These are phyloP conservation scores for Ulmus americana DNA, from an alignment of 331 rosid genomes.

Conservation along the genomic window DNA sequence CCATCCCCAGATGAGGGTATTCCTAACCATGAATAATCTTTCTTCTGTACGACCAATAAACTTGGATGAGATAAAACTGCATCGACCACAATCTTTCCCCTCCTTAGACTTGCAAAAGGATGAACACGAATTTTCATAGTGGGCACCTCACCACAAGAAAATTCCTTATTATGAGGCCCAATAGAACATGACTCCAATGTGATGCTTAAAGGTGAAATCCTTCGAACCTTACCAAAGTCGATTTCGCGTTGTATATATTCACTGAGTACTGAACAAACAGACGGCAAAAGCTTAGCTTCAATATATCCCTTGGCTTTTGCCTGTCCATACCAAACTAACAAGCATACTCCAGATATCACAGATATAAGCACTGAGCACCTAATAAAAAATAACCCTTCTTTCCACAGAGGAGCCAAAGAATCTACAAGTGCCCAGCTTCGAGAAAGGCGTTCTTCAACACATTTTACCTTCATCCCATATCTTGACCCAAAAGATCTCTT, in stretches of 20 bases:
- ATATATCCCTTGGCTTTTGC: constrained; percentile 57
- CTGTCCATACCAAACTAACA: constrained; percentile 74
- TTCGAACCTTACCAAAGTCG: constrained; percentile 68
- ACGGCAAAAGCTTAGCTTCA: constrained; percentile 65
- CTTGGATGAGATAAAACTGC: constrained; percentile 68
- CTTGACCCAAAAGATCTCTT: constrained; percentile 38
- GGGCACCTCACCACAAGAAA: constrained; percentile 82
- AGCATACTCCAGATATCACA: constrained; percentile 64
- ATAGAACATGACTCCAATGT: constrained; percentile 75
- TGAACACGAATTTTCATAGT: constrained; percentile 54
- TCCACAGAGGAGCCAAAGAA: constrained; percentile 48
- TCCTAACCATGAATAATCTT: constrained; percentile 85
- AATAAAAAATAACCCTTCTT: constrained; percentile 60
- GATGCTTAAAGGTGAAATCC: constrained; percentile 75
- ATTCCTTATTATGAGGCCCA: constrained; percentile 72
- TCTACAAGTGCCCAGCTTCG: constrained; percentile 41
- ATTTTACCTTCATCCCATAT: constrained; percentile 47
- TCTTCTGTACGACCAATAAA: constrained; percentile 67
- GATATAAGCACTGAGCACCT: constrained; percentile 64
- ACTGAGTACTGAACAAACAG: constrained; percentile 67
- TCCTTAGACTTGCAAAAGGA: constrained; percentile 79
- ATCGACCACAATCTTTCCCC: constrained; percentile 83
- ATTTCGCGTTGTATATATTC: constrained; percentile 64
- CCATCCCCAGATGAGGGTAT: constrained; percentile 52
- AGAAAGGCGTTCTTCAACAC: constrained; percentile 50